Percentiles rank a stretch among this genome's conserved stretches.
Conservation (phyloP, 129 eudicot genomes). For the Pulicaria dysenterica region DNA sequence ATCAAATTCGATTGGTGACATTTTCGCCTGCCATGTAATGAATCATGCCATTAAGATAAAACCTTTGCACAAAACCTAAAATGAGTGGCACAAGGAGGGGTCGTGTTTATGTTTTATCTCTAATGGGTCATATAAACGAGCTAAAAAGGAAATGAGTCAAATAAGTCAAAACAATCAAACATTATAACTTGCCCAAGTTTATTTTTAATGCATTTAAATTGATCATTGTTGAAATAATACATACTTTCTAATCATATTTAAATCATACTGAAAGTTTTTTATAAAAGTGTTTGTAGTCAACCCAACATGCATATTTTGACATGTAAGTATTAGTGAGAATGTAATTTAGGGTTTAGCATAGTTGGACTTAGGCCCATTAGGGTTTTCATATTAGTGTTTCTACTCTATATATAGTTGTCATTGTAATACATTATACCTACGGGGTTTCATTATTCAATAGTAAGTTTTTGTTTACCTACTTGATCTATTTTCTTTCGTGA, state of each 20-base stretch:
- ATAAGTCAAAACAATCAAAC: background rate
- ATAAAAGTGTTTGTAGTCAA: background rate
- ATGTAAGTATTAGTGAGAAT: no score
- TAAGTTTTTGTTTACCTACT: no score
- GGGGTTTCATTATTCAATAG: no score
- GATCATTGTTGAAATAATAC: background rate
- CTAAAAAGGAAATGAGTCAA: background rate
- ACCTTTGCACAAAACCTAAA: background rate
- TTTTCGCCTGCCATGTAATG: slow-evolving; percentile 58
- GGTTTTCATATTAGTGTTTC: no score
- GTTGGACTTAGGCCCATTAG: no score
- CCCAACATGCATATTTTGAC: no score
- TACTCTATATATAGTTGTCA: no score
- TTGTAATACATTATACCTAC: no score
- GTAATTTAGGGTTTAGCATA: no score
- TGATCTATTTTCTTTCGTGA: no score
- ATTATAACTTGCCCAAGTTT: background rate
- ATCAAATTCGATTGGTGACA: slow-evolving; percentile 82
- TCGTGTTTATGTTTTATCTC: background rate
- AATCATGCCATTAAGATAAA: slow-evolving; percentile 13
- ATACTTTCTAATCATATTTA: background rate
- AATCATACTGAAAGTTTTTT: no score
- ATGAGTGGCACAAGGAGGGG: background rate
- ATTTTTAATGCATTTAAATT: background rate
- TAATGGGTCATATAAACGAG: background rate